Conservation (phyloP, 2,329 filamentous ascomycete genomes). For the Aureobasidium melanogenum region DNA sequence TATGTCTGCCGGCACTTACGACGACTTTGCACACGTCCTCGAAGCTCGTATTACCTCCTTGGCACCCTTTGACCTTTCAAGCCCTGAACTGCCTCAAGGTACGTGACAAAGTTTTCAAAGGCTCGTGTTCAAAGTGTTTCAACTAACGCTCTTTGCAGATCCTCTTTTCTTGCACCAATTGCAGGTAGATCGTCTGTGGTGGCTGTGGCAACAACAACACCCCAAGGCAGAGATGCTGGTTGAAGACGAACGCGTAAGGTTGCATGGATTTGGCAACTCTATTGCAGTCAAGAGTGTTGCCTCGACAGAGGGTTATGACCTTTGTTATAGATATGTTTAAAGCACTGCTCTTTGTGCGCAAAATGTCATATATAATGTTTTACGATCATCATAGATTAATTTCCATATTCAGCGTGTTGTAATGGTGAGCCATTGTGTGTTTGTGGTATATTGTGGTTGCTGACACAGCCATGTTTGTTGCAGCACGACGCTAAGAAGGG, state of each 20-base stretch:
- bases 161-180: conserved; percentile 16
- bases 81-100: conserved; percentile 17
- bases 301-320: conserved; percentile 14
- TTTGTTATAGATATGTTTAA: conserved; percentile 19
- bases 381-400: not conserved
- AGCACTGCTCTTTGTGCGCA: not conserved
- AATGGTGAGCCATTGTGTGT: no score
- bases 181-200: conserved; percentile 15
- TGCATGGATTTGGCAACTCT: conserved; percentile 15
- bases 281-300: conserved; percentile 18
- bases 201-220: conserved; percentile 17
- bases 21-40: conserved; percentile 18
- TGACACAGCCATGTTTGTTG: not conserved
- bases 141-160: not conserved
- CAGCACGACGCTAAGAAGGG: not conserved
- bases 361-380: not conserved
- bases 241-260: conserved; percentile 17
- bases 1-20: conserved; percentile 16
- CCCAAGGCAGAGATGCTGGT: conserved; percentile 15
- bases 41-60: conserved; percentile 17
- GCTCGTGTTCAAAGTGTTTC: not conserved
- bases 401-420: not conserved
- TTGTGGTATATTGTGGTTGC: not conserved
- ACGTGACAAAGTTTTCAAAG: not conserved
- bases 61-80: conserved; percentile 15